Evolutionary conservation across 2,329 filamentous ascomycete genomes (phyloP), one percentile per base, ranked within the genome.

Genomic region (Elsinoe arachidis): DNA sequence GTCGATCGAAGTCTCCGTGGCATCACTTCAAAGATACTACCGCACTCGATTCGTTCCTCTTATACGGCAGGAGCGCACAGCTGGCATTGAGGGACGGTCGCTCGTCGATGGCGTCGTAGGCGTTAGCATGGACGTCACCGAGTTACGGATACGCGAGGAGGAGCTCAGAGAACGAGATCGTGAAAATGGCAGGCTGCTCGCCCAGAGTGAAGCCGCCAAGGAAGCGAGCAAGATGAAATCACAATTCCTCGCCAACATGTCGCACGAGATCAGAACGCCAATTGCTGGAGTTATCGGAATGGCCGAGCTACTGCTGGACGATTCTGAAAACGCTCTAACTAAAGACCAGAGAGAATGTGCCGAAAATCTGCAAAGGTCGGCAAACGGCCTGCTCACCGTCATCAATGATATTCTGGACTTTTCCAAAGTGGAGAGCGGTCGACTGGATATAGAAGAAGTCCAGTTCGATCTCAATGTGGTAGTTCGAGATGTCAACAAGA

Each of bases 321-420:
- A 84, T 66, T 72, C 81, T 14, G 63, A 63, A 14, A 63, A 61
- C 9, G 61, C 65, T 17, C 71, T 91, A 21, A 78, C 83, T 55
- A 76, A 80, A n/a, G 87, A 90, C 63, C 86, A 90, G 65, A 78
- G 80, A 58, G 86, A 90, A 58, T 88, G 83, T 60, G 84, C 87
- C 2, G 85, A 89, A 62, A 90, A 89, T 60, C 88, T 92, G 5
- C 84, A 88, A 64, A 80, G 86, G 54, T 91, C 87, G 5, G 88
- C 86, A 0, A 90, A 92, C 61, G 89, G 87, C 1, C 74, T 95
- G 2, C 76, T 95, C 17, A 92, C 88, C 0, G 86, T 95, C 39
- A 95, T 95, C 70, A 95, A 95, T 66, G 90, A 95, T 65, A 95
- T 95, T 57, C 38, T 56, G 19, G 90, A 95, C 70, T 91, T 95